Percentiles rank a stretch among this genome's conserved stretches.
phyloP scores from a whole-genome alignment of 129 eudicot genomes.

The Scalesia atractyloides region DNA sequence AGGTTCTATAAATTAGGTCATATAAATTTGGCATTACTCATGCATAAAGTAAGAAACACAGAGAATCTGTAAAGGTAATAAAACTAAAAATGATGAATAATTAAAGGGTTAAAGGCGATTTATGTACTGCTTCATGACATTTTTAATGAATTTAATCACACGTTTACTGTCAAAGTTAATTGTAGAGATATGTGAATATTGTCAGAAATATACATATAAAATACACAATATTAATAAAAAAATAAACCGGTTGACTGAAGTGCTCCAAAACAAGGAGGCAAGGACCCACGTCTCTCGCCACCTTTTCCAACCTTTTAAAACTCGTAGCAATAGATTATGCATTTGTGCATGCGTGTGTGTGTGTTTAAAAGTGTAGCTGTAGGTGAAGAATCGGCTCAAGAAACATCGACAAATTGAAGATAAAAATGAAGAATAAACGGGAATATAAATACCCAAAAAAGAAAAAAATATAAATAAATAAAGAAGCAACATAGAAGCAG shows the following conservation, averaged over 20 bases:
- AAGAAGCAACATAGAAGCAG: conserved; percentile 24
- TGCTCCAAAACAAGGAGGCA: conserved; percentile 64
- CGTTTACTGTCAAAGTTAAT: conserved; percentile 46
- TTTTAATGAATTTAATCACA: conserved; percentile 42
- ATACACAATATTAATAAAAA: conserved; percentile 21
- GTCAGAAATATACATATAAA: conserved; percentile 37
- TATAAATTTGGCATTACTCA: conserved; percentile 39
- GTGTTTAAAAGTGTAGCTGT: conserved; percentile 6
- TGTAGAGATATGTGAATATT: conserved; percentile 41
- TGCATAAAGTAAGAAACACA: conserved; percentile 43
- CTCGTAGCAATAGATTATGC: conserved; percentile 7
- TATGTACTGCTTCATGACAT: conserved; percentile 41
- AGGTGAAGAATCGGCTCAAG: conserved; percentile 23
- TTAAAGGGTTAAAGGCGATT: conserved; percentile 39
- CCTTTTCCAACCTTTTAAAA: conserved; percentile 38
- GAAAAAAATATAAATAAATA: background rate
- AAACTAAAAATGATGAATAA: conserved; percentile 35
- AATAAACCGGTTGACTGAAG: conserved; percentile 41
- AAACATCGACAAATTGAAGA: conserved; percentile 30
- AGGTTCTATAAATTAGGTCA: background rate
- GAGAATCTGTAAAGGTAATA: conserved; percentile 48
- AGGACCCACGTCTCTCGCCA: conserved; percentile 84
- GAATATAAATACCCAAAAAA: conserved; percentile 14
- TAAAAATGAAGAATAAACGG: conserved; percentile 42
- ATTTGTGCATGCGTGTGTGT: conserved; percentile 14